Evolutionary conservation across 495 filamentous ascomycete species (phyloP), one percentile per base, ranked within the genome.

Genomic region (Neurospora sp.): DNA sequence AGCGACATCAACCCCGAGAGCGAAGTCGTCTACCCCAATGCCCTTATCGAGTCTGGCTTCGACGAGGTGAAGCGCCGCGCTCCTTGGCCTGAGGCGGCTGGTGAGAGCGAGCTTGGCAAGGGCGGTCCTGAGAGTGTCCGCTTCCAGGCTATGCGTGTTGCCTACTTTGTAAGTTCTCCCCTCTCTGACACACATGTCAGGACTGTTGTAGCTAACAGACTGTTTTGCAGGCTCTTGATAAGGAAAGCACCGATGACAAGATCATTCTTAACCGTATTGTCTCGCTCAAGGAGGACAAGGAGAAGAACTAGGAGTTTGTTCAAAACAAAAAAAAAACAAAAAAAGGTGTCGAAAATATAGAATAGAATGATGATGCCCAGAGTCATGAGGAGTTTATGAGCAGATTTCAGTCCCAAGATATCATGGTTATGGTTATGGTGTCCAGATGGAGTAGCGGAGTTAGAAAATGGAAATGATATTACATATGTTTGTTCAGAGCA

Each of bases 251-350:
- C 3, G 88, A 89, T 39, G 91, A 91, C 40, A 91, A 89, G 77
- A 82, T 97, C 68, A 89, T 98, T 71, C 81, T 99, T 38, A 99
- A 98, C 83, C 88, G 93, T 48, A 98, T 99, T 77, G 94, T 98
- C 42, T 91, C 90, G 48, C 84, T 99, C 75, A 98, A 97, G 85
- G 94, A 98, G 82, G 94, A 96, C 82, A 81, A 87, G 31, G 90
- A 91, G 40, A 94, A 94, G 85, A 89, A 81, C 71, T 85, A 74
- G 70, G 27, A 6, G 6, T 7, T 18, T 35, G 27, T 61, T 5
- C 2, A 16, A 35, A 35, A 35, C 3, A n/a, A n/a, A 14, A 4
- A n/a, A 44, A 7, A 27, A 61, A 6, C 0, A 61, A 35, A 27
- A 31, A 53, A 35, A n/a, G n/a, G 0, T 53, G 10, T 53, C 46